These are phyloP conservation scores for Henningerozyma blattae DNA, from an alignment of 805 yeast species.

Conservation along the genomic window DNA sequence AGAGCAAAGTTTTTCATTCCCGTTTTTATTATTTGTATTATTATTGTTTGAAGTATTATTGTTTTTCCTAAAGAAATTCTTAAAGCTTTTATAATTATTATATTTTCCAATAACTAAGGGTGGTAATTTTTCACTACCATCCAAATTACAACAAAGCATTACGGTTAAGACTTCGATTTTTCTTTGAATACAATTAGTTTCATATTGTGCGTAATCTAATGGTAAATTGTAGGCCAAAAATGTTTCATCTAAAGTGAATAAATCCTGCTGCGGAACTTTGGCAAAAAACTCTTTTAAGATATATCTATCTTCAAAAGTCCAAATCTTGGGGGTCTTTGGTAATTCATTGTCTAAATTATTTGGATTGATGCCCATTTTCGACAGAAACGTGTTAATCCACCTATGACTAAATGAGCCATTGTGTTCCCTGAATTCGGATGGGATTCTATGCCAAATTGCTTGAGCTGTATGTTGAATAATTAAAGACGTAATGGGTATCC, in stretches of 20 bases:
- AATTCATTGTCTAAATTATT: constrained; percentile 34
- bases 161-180: constrained; percentile 36
- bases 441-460: constrained; percentile 50
- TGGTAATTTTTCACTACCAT: constrained; percentile 49
- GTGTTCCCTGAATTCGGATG: constrained; percentile 35
- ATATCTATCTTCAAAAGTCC: constrained; percentile 48
- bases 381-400: constrained; percentile 39
- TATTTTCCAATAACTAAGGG: constrained; percentile 52
- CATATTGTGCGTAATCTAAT: constrained; percentile 41
- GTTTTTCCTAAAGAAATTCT: constrained; percentile 23
- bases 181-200: constrained; percentile 25
- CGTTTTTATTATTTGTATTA: neutral
- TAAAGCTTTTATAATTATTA: constrained; percentile 34
- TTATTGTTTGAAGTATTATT: neutral
- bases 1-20: no score
- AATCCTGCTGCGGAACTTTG: constrained; percentile 37
- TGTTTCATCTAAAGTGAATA: constrained; percentile 51
- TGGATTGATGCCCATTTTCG: constrained; percentile 40
- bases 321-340: constrained; percentile 37
- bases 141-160: constrained; percentile 50
- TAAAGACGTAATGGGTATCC: constrained; percentile 51
- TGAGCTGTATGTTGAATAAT: constrained; percentile 52
- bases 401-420: constrained; percentile 53
- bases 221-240: constrained; percentile 49
- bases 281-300: constrained; percentile 34